phyloP scores from a whole-genome alignment of 345 rosid genomes.

The Citrus hindsii region DNA sequence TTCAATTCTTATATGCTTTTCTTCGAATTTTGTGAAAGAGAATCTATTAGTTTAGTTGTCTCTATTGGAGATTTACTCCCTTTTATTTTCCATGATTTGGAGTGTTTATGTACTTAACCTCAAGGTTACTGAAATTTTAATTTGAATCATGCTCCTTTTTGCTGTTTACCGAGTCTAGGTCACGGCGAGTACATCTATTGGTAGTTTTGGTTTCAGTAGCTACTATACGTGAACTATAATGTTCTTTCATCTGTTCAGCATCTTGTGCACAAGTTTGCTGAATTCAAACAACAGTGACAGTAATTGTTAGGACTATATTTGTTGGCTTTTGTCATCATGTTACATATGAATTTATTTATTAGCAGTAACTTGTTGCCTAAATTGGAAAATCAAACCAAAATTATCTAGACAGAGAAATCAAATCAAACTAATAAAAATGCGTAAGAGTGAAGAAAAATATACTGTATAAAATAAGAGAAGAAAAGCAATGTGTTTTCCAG shows the following conservation, averaged over 20 bases:
- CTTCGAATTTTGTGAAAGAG: not conserved
- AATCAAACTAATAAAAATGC: not conserved
- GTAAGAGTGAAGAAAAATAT: no score
- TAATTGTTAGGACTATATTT: not conserved
- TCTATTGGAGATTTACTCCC: not conserved
- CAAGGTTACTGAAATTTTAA: not conserved
- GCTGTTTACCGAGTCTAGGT: not conserved
- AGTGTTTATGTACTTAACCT: not conserved
- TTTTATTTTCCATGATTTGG: not conserved
- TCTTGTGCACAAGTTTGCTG: not conserved
- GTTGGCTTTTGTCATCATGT: not conserved
- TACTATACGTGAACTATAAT: not conserved
- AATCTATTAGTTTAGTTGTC: not conserved
- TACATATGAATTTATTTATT: no score
- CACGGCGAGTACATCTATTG: not conserved
- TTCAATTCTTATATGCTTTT: constrained; percentile 4
- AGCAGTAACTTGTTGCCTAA: no score
- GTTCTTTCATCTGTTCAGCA: not conserved
- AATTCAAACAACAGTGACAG: not conserved
- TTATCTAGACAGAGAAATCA: not conserved
- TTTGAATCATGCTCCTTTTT: not conserved
- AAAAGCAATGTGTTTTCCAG: no score
- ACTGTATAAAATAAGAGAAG: no score
- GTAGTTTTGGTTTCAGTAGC: not conserved
- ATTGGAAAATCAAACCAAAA: no score